phyloP scores from a whole-genome alignment of 1,284 basidiomycete species.

The Irpex lacteus region DNA sequence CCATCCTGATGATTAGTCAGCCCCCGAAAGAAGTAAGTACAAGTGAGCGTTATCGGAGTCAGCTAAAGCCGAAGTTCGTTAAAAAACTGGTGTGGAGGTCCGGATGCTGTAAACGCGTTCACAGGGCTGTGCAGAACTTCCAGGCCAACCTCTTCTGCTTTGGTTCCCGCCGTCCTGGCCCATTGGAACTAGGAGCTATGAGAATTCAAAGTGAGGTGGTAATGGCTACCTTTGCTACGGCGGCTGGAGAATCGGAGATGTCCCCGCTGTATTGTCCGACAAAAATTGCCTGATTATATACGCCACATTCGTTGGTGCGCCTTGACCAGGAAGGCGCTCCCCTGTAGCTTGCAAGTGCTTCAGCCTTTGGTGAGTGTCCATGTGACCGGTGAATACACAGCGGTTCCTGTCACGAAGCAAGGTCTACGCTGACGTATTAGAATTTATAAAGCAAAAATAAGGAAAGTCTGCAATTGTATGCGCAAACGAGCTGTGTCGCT shows the following conservation, averaged over 20 bases:
- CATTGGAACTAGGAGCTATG: not conserved
- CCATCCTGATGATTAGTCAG: not conserved
- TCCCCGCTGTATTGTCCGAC: not conserved
- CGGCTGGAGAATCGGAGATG: not conserved
- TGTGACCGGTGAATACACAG: not conserved
- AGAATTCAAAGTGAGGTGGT: not conserved
- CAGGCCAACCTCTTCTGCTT: not conserved
- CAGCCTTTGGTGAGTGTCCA: not conserved
- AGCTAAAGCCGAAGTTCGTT: not conserved
- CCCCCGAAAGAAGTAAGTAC: not conserved
- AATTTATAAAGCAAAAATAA: not conserved
- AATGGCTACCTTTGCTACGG: not conserved
- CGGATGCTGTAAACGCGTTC: not conserved
- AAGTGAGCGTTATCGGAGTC: not conserved
- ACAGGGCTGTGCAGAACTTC: not conserved
- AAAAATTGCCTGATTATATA: not conserved
- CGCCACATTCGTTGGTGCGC: not conserved
- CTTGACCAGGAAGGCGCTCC: not conserved
- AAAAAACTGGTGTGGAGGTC: not conserved
- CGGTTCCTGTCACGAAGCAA: not conserved
- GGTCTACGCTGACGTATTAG: not conserved
- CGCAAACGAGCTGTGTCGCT: not conserved
- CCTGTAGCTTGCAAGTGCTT: not conserved
- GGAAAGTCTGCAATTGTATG: not conserved
- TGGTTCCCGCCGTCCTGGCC: not conserved